These are phyloP conservation scores for Diaporthe sp. DNA, from an alignment of 2,329 filamentous ascomycete species.

Conservation along the genomic window DNA sequence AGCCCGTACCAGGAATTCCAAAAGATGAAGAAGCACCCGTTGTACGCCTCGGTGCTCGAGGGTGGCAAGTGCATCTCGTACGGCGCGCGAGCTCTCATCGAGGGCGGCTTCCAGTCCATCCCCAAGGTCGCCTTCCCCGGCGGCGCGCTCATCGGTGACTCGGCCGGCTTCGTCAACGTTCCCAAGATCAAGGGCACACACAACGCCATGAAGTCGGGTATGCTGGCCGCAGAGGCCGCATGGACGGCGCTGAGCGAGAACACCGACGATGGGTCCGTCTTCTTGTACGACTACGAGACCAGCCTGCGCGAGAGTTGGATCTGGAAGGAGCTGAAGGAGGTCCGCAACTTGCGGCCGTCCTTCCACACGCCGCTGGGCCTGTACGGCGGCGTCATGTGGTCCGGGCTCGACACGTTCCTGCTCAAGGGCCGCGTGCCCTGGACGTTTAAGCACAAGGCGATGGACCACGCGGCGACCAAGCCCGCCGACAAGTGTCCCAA, in stretches of 20 bases:
- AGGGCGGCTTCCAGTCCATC: slow-evolving; percentile 97
- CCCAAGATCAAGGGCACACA: slow-evolving; percentile 99
- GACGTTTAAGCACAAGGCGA: slow-evolving; percentile 87
- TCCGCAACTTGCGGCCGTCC: slow-evolving; percentile 96
- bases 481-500: slow-evolving; percentile 82
- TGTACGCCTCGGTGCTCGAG: slow-evolving; percentile 88
- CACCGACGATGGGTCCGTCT: slow-evolving; percentile 76
- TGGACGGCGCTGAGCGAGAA: slow-evolving; percentile 77
- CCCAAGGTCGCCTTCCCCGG: slow-evolving; percentile 97
- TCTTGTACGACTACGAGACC: slow-evolving; percentile 95
- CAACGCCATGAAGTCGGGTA: slow-evolving; percentile 97
- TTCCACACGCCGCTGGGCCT: slow-evolving; percentile 91
- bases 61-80: slow-evolving; percentile 98
- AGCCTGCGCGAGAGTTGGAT: slow-evolving; percentile 86
- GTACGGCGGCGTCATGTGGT: slow-evolving; percentile 92
- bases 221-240: slow-evolving; percentile 93
- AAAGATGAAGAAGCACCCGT: slow-evolving; percentile 97
- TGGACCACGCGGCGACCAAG: slow-evolving; percentile 85
- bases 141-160: slow-evolving; percentile 94
- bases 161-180: slow-evolving; percentile 95
- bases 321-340: slow-evolving; percentile 94
- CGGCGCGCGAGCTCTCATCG: slow-evolving; percentile 89
- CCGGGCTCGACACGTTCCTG: slow-evolving; percentile 89
- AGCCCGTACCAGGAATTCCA: slow-evolving; percentile 97
- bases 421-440: slow-evolving; percentile 89